Evolutionary conservation across 2,329 filamentous ascomycete species (phyloP).

Genomic region (Talaromyces rugulosus): DNA sequence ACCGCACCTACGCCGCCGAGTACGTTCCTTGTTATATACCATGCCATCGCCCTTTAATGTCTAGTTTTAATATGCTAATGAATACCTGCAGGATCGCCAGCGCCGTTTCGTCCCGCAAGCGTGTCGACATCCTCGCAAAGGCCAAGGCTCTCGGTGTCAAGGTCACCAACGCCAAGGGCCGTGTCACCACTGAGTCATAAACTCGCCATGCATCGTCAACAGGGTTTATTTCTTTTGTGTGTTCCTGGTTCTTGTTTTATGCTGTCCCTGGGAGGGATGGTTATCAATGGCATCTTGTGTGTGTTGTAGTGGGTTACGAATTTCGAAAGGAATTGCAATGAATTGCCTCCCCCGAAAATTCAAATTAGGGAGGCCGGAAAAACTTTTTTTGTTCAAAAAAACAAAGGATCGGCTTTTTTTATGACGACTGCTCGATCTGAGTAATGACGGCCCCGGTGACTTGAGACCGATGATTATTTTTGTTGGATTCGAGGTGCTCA

Average conservation of each 20-base stretch:
- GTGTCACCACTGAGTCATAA: slow-evolving; percentile 89
- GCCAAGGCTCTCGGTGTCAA: slow-evolving; percentile 99
- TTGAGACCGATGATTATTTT: not conserved
- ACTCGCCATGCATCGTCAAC: slow-evolving; percentile 19
- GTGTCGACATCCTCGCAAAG: slow-evolving; percentile 94
- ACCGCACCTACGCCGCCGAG: slow-evolving; percentile 98
- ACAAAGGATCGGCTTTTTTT: not conserved
- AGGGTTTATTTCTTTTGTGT: slow-evolving; percentile 10
- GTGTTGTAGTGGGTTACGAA: slow-evolving; percentile 3
- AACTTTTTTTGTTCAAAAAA: not conserved
- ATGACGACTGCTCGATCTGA: not conserved
- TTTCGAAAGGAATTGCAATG: slow-evolving; percentile 1
- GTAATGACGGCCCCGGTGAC: not conserved
- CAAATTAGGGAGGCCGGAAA: not conserved
- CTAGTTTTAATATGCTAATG: slow-evolving; percentile 5
- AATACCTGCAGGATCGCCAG: slow-evolving; percentile 74
- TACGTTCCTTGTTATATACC: slow-evolving; percentile 51
- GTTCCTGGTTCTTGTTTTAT: slow-evolving; percentile 13
- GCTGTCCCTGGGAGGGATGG: slow-evolving; percentile 3
- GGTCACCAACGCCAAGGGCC: slow-evolving; percentile 99
- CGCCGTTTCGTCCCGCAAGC: slow-evolving; percentile 97
- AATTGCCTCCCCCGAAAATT: not conserved
- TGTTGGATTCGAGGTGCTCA: not conserved
- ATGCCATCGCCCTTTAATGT: no score
- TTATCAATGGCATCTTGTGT: slow-evolving; percentile 1